These are phyloP conservation scores for Pyrrhoderma noxium DNA, from an alignment of 1,284 basidiomycete genomes.

Conservation along the genomic window DNA sequence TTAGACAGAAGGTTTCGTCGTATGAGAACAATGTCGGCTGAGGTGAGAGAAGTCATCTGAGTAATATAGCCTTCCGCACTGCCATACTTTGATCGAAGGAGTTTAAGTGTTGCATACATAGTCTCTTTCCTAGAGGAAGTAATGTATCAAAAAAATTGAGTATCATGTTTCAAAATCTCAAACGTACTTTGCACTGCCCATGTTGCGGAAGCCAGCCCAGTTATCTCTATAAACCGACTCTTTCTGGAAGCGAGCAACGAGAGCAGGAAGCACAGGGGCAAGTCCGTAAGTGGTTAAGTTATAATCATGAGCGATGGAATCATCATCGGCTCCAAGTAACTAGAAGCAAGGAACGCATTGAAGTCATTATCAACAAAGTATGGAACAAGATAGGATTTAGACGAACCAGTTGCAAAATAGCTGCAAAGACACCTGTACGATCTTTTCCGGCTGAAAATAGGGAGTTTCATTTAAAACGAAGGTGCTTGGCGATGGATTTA, in stretches of 20 bases:
- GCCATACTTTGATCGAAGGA: slow-evolving; percentile 32
- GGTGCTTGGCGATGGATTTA: neutral
- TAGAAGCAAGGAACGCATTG: slow-evolving; percentile 18
- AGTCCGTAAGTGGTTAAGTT: slow-evolving; percentile 34
- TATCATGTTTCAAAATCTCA: neutral
- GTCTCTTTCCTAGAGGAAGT: slow-evolving; percentile 29
- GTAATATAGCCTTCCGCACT: slow-evolving; percentile 31
- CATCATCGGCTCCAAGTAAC: slow-evolving; percentile 36
- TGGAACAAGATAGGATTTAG: neutral
- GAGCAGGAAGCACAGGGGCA: slow-evolving; percentile 28
- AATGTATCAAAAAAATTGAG: neutral
- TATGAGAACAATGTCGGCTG: slow-evolving; percentile 29
- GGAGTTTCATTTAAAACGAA: neutral
- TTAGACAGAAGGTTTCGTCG: slow-evolving; percentile 22
- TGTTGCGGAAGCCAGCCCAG: slow-evolving; percentile 31
- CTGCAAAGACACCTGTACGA: slow-evolving; percentile 35
- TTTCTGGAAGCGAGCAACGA: slow-evolving; percentile 30
- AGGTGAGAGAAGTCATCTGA: slow-evolving; percentile 26
- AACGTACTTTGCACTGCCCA: slow-evolving; percentile 32
- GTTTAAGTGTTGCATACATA: slow-evolving; percentile 30
- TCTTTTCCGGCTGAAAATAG: slow-evolving; percentile 37
- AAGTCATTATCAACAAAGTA: neutral
- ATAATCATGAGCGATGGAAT: slow-evolving; percentile 36
- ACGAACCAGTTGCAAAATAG: slow-evolving; percentile 30
- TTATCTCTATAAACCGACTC: slow-evolving; percentile 32